phyloP scores from a whole-genome alignment of 2,329 filamentous ascomycete species.

The Keithomyces neogunnii region DNA sequence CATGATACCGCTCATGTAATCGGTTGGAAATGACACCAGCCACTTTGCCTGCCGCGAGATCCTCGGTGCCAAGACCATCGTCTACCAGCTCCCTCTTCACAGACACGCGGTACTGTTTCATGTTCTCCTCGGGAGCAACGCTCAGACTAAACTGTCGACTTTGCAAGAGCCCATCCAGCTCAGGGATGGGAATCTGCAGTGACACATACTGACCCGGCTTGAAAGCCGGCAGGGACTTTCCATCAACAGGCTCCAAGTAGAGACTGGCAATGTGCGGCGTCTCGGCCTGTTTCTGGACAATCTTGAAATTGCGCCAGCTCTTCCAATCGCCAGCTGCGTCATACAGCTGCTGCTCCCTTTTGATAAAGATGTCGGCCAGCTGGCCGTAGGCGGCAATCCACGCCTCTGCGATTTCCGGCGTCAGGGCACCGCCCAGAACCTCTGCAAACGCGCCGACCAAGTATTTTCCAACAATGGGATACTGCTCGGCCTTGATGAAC shows the following conservation, averaged over 20 bases:
- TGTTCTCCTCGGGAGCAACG: constrained; percentile 40
- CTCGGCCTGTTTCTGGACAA: constrained; percentile 54
- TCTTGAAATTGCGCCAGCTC: constrained; percentile 43
- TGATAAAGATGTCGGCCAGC: constrained; percentile 63
- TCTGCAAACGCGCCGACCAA: constrained; percentile 59
- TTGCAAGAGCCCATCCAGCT: constrained; percentile 52
- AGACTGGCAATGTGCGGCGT: constrained; percentile 56
- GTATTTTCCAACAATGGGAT: constrained; percentile 59
- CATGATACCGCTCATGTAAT: constrained; percentile 37
- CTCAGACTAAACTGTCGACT: constrained; percentile 69
- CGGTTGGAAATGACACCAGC: constrained; percentile 45
- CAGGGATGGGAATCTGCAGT: constrained; percentile 52
- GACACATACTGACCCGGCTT: constrained; percentile 68
- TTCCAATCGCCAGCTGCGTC: constrained; percentile 35
- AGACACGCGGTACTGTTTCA: constrained; percentile 60
- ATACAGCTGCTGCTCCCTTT: constrained; percentile 54
- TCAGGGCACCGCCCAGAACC: constrained; percentile 60
- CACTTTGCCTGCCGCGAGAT: constrained; percentile 23
- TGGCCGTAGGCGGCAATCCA: constrained; percentile 66
- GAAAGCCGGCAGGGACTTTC: constrained; percentile 46
- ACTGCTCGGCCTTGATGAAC: constrained; percentile 61
- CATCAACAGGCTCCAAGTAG: constrained; percentile 57
- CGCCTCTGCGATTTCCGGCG: constrained; percentile 56
- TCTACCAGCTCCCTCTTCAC: constrained; percentile 53
- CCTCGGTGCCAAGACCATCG: constrained; percentile 17